Evolutionary conservation across 2,329 filamentous ascomycete genomes (phyloP).

Genomic region (Microdochium bolleyi): DNA sequence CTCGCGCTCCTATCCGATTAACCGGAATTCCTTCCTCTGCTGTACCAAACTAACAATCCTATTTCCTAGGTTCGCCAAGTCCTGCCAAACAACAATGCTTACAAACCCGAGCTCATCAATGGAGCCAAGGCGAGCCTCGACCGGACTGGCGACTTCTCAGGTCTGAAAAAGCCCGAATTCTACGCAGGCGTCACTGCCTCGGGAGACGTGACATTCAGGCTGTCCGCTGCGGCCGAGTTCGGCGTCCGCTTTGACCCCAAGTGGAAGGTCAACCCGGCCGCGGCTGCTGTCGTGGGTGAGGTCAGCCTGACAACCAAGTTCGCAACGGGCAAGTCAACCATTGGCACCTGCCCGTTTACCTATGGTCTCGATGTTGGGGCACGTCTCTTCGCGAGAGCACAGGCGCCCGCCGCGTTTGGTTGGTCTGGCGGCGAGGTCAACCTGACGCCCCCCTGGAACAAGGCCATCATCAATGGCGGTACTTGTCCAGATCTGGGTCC

Average conservation of each 20-base stretch:
- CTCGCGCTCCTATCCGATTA: neutral
- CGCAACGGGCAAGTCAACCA: slow-evolving; percentile 8
- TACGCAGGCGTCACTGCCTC: slow-evolving; percentile 10
- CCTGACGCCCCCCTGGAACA: slow-evolving; percentile 6
- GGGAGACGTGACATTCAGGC: slow-evolving; percentile 8
- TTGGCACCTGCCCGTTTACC: slow-evolving; percentile 11
- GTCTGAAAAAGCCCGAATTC: slow-evolving; percentile 9
- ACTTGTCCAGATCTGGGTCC: slow-evolving; percentile 10
- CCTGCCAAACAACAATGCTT: slow-evolving; percentile 2
- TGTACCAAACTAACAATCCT: neutral
- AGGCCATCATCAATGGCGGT: slow-evolving; percentile 7
- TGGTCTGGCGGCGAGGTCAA: slow-evolving; percentile 8
- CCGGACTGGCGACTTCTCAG: slow-evolving; percentile 6
- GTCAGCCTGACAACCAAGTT: slow-evolving; percentile 8
- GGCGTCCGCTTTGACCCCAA: slow-evolving; percentile 10
- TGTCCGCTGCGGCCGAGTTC: slow-evolving; percentile 11
- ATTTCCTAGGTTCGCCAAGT: slow-evolving; percentile 4
- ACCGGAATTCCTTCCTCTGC: neutral
- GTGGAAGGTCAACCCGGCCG: slow-evolving; percentile 9
- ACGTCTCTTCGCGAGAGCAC: slow-evolving; percentile 8
- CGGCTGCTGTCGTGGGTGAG: slow-evolving; percentile 11
- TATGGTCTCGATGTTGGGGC: slow-evolving; percentile 13
- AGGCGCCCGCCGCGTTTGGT: slow-evolving; percentile 7
- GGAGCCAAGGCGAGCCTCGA: slow-evolving; percentile 7
- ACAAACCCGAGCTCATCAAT: slow-evolving; percentile 7